Percentiles rank a stretch among this genome's conserved stretches.
Evolutionary conservation across 176 grass and related monocot species (phyloP).

Genomic region (Bothriochloa decipiens): DNA sequence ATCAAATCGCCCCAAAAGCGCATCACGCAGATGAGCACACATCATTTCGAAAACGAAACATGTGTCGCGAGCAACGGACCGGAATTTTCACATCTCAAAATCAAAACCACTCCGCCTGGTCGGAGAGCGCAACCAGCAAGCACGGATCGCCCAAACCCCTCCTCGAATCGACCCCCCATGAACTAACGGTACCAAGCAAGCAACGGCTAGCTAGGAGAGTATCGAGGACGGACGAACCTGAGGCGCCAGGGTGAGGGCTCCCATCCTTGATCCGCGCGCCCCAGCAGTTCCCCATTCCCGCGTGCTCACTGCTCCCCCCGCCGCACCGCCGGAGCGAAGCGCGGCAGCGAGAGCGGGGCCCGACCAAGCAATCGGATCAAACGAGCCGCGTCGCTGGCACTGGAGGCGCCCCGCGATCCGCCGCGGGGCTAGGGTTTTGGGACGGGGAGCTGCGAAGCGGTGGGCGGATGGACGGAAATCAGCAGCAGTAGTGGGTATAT

Average conservation of each 20-base stretch:
- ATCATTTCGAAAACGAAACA: not conserved
- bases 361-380: constrained; percentile 6
- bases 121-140: not conserved
- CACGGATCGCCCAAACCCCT: not conserved
- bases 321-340: constrained; percentile 21
- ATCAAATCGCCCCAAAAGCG: too few species aligned
- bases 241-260: constrained; percentile 53
- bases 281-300: constrained; percentile 79
- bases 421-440: constrained; percentile 41
- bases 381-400: not conserved
- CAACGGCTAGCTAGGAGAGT: not conserved
- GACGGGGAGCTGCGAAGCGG: not conserved
- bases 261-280: constrained; percentile 75
- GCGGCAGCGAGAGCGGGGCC: not conserved
- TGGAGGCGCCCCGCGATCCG: not conserved
- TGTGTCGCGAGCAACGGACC: not conserved
- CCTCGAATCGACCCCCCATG: not conserved
- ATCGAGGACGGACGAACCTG: constrained; percentile 45
- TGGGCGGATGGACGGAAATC: not conserved
- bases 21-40: not conserved
- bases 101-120: not conserved
- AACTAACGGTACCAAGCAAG: not conserved
- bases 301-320: not conserved
- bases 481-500: not conserved
- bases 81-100: constrained; percentile 12